Evolutionary conservation across 192 early-diverging fungal species (phyloP), one percentile per base, ranked within the genome.

Genomic region (Dissophora ornata): DNA sequence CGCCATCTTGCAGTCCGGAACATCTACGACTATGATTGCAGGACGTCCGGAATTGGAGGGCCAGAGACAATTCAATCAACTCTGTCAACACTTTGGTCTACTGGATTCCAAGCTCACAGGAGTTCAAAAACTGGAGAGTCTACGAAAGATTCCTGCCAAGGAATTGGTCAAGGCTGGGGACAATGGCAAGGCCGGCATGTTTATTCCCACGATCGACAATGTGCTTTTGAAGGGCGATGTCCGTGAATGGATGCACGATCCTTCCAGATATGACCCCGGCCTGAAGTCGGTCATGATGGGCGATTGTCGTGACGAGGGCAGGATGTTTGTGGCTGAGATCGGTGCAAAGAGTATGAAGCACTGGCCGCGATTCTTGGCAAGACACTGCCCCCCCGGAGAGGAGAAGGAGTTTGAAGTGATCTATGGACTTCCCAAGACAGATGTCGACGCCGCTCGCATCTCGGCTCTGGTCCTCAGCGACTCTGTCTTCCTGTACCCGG

Each of bases 1-100:
- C 0, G 70, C 70, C 6, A 80, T 80, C 24, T 41, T 80, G 15
- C 61, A 74, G 25, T 80, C 79, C 13, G 79, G 79, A 13, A 33
- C 62, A 1, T 21, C 38, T 1, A 65, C 65, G 26, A 73, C 62
- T 13, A 69, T 69, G 54, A 21, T 40, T 2, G 55, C 79, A 2
- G 65, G 51, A 3, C 28, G 21, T 4, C 45, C 73, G 5, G 40
- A 62, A 21, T 25, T 57, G 18, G 73, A 67, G 38, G 73, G 73
- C 21, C 73, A 77, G 25, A 34, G 73, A 9, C 26, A 26, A 45
- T 77, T 77, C 42, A 44, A 77, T 40, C 49, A 49, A 5, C 58
- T 77, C 4, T 77, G 73, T 30, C 40, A 50, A 16, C 30, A 62
- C 41, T 67, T 67, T 62, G 46, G 44, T 1, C 38, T 77, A 8